Conservation (phyloP, 768 basidiomycete genomes). For the Chlorophyllum brunneum region DNA sequence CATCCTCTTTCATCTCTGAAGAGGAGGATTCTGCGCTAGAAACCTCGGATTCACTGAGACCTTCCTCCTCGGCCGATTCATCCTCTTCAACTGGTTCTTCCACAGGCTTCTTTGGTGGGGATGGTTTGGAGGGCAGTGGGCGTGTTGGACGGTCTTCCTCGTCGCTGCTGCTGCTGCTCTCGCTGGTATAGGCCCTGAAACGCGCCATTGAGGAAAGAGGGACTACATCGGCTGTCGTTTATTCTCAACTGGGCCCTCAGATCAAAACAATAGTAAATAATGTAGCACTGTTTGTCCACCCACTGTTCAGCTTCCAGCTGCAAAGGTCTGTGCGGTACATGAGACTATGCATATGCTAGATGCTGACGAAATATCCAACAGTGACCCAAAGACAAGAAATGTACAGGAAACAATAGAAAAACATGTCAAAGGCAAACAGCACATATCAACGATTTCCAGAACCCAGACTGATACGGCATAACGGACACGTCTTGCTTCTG, state of each 20-base stretch:
- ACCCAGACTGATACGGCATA: constrained; percentile 52
- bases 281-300: neutral
- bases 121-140: constrained; percentile 11
- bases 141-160: constrained; percentile 22
- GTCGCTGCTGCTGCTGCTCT: constrained; percentile 55
- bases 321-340: constrained; percentile 5
- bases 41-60: constrained; percentile 30
- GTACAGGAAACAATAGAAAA: neutral
- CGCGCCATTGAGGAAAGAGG: constrained; percentile 47
- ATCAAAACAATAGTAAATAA: constrained; percentile 8
- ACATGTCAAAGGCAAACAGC: constrained; percentile 15
- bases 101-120: constrained; percentile 19
- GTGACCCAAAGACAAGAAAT: constrained; percentile 1
- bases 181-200: constrained; percentile 62
- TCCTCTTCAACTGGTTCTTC: constrained; percentile 27
- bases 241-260: neutral
- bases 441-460: constrained; percentile 27
- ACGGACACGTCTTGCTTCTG: constrained; percentile 57
- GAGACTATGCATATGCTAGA: constrained; percentile 1
- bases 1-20: constrained; percentile 53
- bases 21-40: constrained; percentile 33
- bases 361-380: constrained; percentile 2
- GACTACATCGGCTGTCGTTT: neutral
- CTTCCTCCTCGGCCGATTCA: constrained; percentile 27
- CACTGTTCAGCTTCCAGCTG: neutral